These are phyloP conservation scores for Paramarasmius palmivorus DNA, from an alignment of 1,284 basidiomycete genomes.

Conservation along the genomic window DNA sequence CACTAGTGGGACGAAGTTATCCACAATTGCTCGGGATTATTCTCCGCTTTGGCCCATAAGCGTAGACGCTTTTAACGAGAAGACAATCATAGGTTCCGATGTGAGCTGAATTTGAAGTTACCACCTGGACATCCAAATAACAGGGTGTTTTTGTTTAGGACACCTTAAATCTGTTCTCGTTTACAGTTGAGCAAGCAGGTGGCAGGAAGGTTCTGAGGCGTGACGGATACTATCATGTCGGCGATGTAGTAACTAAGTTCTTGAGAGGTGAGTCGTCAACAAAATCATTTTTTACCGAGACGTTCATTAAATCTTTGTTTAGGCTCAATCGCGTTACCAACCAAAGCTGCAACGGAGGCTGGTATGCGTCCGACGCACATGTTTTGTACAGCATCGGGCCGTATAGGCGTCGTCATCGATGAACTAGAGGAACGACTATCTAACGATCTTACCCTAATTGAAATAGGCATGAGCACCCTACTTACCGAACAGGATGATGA, in stretches of 20 bases:
- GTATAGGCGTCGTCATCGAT: conserved; percentile 79
- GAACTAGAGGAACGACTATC: conserved; percentile 54
- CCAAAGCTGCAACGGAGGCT: conserved; percentile 34
- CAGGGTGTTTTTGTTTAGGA: conserved; percentile 39
- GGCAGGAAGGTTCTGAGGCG: conserved; percentile 49
- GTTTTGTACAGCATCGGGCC: conserved; percentile 80
- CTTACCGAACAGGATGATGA: conserved; percentile 30
- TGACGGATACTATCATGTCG: conserved; percentile 65
- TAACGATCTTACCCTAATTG: conserved; percentile 70
- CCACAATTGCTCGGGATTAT: conserved; percentile 75
- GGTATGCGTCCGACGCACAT: conserved; percentile 61
- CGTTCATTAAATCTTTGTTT: background rate
- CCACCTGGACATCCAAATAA: background rate
- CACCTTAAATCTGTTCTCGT: conserved; percentile 78
- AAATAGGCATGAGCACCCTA: conserved; percentile 70
- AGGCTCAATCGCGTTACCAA: conserved; percentile 44
- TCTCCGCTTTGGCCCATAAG: conserved; percentile 71
- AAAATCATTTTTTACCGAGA: background rate
- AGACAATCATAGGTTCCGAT: conserved; percentile 74
- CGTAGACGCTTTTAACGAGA: conserved; percentile 53
- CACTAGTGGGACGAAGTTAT: conserved; percentile 42
- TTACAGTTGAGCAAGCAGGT: conserved; percentile 46
- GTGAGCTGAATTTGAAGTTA: conserved; percentile 42
- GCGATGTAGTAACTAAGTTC: conserved; percentile 74
- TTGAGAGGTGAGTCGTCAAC: conserved; percentile 49